Evolutionary conservation across 2,329 filamentous ascomycete species (phyloP).

Genomic region (Monilinia laxa): DNA sequence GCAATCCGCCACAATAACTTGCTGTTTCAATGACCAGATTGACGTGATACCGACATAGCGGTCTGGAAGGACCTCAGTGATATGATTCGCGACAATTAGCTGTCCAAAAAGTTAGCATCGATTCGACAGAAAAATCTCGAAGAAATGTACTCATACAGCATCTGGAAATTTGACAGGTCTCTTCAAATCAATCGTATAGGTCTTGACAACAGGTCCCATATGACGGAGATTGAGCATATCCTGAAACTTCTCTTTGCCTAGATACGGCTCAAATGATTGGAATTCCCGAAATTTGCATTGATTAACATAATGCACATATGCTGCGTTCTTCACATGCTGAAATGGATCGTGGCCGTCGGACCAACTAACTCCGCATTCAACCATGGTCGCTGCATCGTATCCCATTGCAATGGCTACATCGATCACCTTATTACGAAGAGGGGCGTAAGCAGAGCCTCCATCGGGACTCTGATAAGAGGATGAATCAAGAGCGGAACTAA

Average conservation of each 20-base stretch:
- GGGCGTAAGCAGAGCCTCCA: conserved; percentile 14
- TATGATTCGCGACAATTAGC: conserved; percentile 15
- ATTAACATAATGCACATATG: conserved; percentile 13
- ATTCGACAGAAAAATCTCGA: neutral
- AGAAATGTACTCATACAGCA: conserved; percentile 4
- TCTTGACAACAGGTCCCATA: conserved; percentile 4
- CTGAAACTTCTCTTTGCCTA: conserved; percentile 18
- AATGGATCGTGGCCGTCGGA: conserved; percentile 18
- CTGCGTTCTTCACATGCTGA: conserved; percentile 12
- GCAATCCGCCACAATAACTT: conserved; percentile 10
- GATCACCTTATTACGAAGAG: conserved; percentile 14
- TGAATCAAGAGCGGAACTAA: conserved; percentile 15
- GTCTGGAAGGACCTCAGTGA: conserved; percentile 10
- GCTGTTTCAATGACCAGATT: conserved; percentile 13
- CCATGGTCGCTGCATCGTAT: conserved; percentile 23
- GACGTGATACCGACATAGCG: conserved; percentile 8
- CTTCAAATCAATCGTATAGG: conserved; percentile 3
- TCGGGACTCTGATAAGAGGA: conserved; percentile 22
- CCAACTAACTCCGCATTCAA: conserved; percentile 21
- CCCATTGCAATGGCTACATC: conserved; percentile 22
- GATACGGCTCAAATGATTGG: conserved; percentile 8
- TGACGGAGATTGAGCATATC: conserved; percentile 6
- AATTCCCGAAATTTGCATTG: conserved; percentile 17
- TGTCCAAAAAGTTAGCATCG: neutral
- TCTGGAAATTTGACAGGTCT: conserved; percentile 9